Evolutionary conservation across 2,329 filamentous ascomycete species (phyloP).

Genomic region (Colletotrichum karsti): DNA sequence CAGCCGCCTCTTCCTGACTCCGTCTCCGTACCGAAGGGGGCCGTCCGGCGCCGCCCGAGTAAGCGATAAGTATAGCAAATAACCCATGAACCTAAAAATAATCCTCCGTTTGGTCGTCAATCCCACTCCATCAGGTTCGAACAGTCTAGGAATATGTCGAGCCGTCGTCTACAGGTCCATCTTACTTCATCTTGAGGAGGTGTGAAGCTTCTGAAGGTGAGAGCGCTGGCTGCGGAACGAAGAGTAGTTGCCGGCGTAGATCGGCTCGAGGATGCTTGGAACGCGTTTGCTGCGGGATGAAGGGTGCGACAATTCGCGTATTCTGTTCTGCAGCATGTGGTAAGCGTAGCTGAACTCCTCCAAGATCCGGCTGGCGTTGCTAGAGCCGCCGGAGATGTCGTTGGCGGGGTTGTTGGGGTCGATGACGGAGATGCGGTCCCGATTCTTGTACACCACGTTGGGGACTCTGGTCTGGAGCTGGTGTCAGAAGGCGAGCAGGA

Average conservation of each 20-base stretch:
- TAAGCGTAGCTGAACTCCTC: conserved; percentile 75
- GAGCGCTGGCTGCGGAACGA: conserved; percentile 76
- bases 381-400: conserved; percentile 89
- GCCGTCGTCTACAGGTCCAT: background rate
- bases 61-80: conserved; percentile 10
- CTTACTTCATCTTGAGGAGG: conserved; percentile 26
- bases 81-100: background rate
- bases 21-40: conserved; percentile 9
- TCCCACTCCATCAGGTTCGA: background rate
- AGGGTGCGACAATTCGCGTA: conserved; percentile 57
- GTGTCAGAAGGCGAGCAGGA: background rate
- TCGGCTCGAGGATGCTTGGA: conserved; percentile 72
- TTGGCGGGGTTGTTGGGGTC: conserved; percentile 88
- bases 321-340: conserved; percentile 62
- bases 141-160: background rate
- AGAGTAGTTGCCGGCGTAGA: conserved; percentile 82
- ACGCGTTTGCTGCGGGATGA: conserved; percentile 34
- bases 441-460: conserved; percentile 64
- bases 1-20: conserved; percentile 27
- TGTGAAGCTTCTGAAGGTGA: conserved; percentile 64
- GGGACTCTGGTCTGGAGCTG: background rate
- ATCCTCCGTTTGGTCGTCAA: background rate
- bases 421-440: conserved; percentile 81
- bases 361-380: conserved; percentile 73
- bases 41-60: background rate